Evolutionary conservation across 2,329 filamentous ascomycete genomes (phyloP), one percentile per base, ranked within the genome.

Genomic region (Rhynchosporium graminicola): DNA sequence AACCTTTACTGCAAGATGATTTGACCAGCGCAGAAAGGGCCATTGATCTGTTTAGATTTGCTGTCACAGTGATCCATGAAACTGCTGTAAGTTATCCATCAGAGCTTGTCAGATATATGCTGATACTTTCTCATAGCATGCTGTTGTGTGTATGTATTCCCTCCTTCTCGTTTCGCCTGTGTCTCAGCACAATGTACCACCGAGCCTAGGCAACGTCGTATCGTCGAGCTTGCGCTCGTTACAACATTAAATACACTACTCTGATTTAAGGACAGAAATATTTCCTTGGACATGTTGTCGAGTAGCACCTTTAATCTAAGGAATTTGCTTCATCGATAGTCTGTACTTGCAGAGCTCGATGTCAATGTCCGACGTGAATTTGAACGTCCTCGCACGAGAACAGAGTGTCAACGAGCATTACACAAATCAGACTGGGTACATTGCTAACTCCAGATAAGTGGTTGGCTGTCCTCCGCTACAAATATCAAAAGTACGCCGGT

Each of bases 1-100:
- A 57, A 6, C 33, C 57, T 12, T 43, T 63, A n/a, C n/a, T 63
- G 15, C 58, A 29, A 29, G 10, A 56, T 56, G 43, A 29, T 5
- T 28, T 56, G 20, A 45, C 40, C 15, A 29, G 38, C 7, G 54
- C 38, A 26, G 54, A 56, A n/a, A 56, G 54, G 29, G 54, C 54
- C 2, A 28, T 56, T 6, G 54, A 56, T 43, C 26, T 56, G 26
- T 29, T 43, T 20, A 56, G 54, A 20, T 43, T 56, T 45, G 54
- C 54, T 43, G 28, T 40, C 28, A 40, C 29, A 4, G 5, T 56
- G 40, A 10, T 45, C 8, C 54, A 56, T 15, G 54, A 56, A 6
- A 56, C 54, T 20, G 52, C 42, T 4, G 47, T 33, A 26, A 13
- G 47, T 50, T 8, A 4, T 28, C 47, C 15, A 2, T 29, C 5